Base-by-base conservation (phyloP, 2,329 filamentous ascomycete genomes). In the Emmonsia crescens region DNA sequence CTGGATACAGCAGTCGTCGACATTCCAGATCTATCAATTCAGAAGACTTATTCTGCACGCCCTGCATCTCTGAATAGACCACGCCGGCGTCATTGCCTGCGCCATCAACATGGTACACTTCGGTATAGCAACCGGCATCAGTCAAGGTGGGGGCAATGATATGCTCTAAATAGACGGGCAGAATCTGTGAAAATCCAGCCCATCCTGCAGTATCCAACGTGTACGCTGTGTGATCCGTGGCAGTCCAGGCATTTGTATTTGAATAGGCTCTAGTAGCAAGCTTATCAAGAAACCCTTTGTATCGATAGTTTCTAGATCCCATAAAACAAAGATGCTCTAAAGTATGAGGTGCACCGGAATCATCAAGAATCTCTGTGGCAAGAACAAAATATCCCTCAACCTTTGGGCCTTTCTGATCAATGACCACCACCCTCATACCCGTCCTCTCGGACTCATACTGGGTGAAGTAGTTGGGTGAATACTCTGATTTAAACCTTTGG, bases 21-120 rank as follows among this genome's bases (percentile, higher is more conserved):
- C 90, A 87, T 66, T 85, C 83, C 62, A 96, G 80, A 66, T 96
- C 90, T 83, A 97, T 96, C 62, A 97, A 84, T 73, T 96, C 91
- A 8, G 82, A 80, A 66, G 89, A 86, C 59, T 85, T 87, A 71
- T 96, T 96, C 72, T 97, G 89, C 1, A 96, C 86, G 29, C 87
- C 94, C 76, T 99, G 94, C 94, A 99, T 99, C 76, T 99, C 94
- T 0, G 93, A 96, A 76, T 99, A 99, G 9, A 99, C 94, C 1
- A 96, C 92, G 65, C 91, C 94, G 49, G 94, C 94, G 81, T 99
- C 94, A 65, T 97, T 89, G 61, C 94, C 94, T 67, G 89, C 85
- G 19, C 91, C 93, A 71, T 99, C 91, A 61, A 99, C 84, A 73
- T 99, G 94, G 77, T 96, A 91, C 1, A 99, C 94, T 74, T 99